Conservation (phyloP, 2,329 filamentous ascomycete genomes). For the Mollisia scopiformis region DNA sequence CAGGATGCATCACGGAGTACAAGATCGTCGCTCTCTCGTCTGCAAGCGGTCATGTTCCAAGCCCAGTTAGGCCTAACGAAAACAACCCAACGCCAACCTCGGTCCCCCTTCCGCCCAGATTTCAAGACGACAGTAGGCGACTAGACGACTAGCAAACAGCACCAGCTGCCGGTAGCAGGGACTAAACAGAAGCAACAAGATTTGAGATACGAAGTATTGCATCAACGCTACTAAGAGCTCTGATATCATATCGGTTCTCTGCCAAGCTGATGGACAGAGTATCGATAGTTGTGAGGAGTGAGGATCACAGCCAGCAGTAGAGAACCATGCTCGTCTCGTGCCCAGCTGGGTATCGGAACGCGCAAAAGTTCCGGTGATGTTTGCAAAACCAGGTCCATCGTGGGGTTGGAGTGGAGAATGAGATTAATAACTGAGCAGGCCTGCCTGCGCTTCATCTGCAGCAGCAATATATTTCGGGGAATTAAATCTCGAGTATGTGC, state of each 20-base stretch:
- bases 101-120: background rate
- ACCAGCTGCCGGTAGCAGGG: too few relatives aligned
- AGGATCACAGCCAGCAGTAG: too few relatives aligned
- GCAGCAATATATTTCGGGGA: background rate
- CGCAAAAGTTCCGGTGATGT: background rate
- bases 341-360: background rate
- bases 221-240: background rate
- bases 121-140: too few relatives aligned
- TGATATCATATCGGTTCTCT: background rate
- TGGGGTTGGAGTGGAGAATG: background rate
- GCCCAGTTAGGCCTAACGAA: background rate
- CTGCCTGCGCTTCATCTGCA: background rate
- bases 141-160: too few relatives aligned
- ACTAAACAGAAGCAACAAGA: too few relatives aligned
- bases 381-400: background rate
- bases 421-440: background rate
- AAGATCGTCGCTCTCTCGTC: background rate
- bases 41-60: background rate
- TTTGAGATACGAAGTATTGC: background rate
- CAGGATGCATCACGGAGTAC: too few relatives aligned
- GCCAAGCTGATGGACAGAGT: background rate
- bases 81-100: background rate
- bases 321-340: too few relatives aligned
- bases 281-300: too few relatives aligned
- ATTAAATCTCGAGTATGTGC: conserved; percentile 1